These are phyloP conservation scores for Aspergillus sp. DNA, from an alignment of 2,329 filamentous ascomycete species.

Conservation along the genomic window DNA sequence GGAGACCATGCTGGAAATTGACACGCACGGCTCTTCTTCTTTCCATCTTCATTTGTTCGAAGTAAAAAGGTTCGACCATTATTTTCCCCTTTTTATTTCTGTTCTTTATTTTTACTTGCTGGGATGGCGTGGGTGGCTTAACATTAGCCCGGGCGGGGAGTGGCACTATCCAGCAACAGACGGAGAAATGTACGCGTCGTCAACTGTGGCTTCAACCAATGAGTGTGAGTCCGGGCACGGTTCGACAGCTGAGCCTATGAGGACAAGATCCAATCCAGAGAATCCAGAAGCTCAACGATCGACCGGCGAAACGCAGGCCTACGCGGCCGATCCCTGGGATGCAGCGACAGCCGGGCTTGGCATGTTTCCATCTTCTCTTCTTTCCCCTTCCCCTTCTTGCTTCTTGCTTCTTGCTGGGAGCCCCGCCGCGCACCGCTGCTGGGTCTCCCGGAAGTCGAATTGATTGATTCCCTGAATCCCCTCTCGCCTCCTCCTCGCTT, in stretches of 20 bases:
- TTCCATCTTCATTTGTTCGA: background rate
- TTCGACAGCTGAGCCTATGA: background rate
- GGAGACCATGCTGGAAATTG: background rate
- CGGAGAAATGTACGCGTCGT: conserved; percentile 13
- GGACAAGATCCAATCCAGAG: conserved; percentile 11
- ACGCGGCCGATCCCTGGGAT: conserved; percentile 22
- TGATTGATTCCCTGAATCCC: background rate
- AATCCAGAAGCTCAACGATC: conserved; percentile 18
- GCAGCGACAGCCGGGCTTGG: conserved; percentile 25
- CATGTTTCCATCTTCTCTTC: conserved; percentile 16
- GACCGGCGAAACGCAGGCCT: conserved; percentile 19
- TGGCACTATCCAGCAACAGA: background rate
- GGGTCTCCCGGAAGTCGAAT: background rate
- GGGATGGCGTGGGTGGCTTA: conserved; percentile 1
- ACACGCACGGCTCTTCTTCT: background rate
- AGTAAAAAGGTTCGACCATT: background rate
- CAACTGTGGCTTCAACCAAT: conserved; percentile 1
- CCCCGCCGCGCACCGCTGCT: conserved; percentile 4
- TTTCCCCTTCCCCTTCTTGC: conserved; percentile 6
- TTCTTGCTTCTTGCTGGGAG: conserved; percentile 5
- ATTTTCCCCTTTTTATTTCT: background rate
- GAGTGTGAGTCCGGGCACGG: conserved; percentile 2
- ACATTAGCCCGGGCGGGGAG: background rate
- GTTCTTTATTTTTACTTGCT: background rate
- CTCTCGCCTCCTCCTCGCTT: background rate